Percentiles rank a stretch among this genome's conserved stretches.
phyloP scores from a whole-genome alignment of 140 eudicot species.

The Stevia rebaudiana region DNA sequence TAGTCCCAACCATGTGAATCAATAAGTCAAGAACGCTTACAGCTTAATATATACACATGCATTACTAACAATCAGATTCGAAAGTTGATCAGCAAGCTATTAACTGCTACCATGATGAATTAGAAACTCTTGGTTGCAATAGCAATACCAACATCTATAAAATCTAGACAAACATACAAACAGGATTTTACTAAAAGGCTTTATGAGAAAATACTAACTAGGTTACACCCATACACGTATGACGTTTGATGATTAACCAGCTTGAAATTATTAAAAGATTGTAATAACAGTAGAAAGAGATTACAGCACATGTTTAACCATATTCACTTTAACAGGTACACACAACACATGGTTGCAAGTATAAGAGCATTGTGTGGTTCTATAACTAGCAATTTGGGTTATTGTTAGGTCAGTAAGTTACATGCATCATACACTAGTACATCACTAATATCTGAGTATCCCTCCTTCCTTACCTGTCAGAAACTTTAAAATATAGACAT shows the following conservation, averaged over 20 bases:
- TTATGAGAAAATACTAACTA: neutral
- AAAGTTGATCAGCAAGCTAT: neutral
- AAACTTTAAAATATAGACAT: neutral
- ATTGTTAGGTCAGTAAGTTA: neutral
- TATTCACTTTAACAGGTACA: neutral
- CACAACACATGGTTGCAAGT: neutral
- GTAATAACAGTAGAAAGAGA: neutral
- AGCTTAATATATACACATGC: neutral
- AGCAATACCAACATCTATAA: neutral
- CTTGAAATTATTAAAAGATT: neutral
- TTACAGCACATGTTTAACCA: slow-evolving; percentile 6
- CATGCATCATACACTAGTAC: neutral
- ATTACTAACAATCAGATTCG: neutral
- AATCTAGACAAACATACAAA: neutral
- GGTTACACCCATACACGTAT: neutral
- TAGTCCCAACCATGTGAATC: neutral
- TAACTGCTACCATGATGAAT: neutral
- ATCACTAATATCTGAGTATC: neutral
- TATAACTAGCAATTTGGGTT: neutral
- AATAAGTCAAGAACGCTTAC: neutral
- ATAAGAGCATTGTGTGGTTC: neutral
- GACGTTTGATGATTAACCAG: neutral
- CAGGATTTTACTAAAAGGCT: neutral
- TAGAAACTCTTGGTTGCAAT: neutral
- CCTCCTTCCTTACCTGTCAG: neutral